Base-by-base conservation (phyloP, 352 stramenopile species). In the Pythium periplocum region DNA sequence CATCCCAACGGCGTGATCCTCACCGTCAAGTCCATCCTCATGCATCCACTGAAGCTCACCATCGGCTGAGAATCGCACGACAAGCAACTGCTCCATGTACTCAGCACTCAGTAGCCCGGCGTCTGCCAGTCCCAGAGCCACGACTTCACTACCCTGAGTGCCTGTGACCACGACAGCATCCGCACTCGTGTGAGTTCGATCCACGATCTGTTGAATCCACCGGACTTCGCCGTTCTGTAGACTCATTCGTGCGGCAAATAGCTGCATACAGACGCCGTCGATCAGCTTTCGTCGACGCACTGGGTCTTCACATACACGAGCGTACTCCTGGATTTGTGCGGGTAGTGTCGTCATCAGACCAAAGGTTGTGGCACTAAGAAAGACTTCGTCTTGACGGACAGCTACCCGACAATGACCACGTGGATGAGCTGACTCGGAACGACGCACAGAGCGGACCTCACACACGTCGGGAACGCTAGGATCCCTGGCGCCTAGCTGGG, bases 31-130 rank as follows among this genome's bases (percentile, higher is more conserved):
- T 45, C 58, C 44, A 17, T 61, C 32, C 36, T 77, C 61, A 2
- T 37, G 33, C 2, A 67, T 45, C 61, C 64, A 77, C 35, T 45
- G 35, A 3, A 71, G 39, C 12, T 36, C 32, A 2, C 68, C 68
- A 10, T 61, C 55, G 6, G 2, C 36, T 1, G 40, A 17, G 3
- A 63, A 10, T 17, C 36, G 35, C 4, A 51, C 2, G 33, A 63
- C 34, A 1, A 57, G 26, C 30, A 63, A 41, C 50, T 68, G 54
- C 36, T 68, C 55, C 46, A 60, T 63, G 5, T n/a, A 49, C 50
- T 68, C 54, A 35, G 48, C 39, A 36, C 39, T 53, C 36, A 63
- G 53, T 33, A 62, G 53, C 4, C 50, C 60, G 12, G 60, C 49
- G 11, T 59, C 45, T 8, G 42, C 60, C 8, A 45, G 52, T 1